These are phyloP conservation scores for Trypanosoma conorhini DNA, from an alignment of 208 protist species.

Conservation along the genomic window DNA sequence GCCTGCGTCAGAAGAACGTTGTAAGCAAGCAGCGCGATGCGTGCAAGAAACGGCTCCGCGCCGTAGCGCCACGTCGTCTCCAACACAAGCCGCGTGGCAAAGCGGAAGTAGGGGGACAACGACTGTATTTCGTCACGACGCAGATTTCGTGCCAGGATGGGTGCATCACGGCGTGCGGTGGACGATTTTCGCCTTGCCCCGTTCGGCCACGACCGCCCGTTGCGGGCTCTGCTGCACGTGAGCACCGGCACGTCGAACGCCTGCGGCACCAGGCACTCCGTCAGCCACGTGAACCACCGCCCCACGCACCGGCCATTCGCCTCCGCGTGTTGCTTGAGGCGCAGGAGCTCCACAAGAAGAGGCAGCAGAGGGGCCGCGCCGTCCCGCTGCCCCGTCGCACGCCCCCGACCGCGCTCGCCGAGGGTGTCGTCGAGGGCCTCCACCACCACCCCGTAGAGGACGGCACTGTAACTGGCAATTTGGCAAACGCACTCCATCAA, in stretches of 20 bases:
- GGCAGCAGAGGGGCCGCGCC: slow-evolving; percentile 44
- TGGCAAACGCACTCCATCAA: slow-evolving; percentile 71
- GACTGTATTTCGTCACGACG: slow-evolving; percentile 56
- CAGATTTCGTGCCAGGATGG: slow-evolving; percentile 61
- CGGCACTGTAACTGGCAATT: slow-evolving; percentile 59
- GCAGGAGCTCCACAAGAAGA: slow-evolving; percentile 55
- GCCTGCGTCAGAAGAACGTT: slow-evolving; percentile 60
- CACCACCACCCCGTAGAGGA: slow-evolving; percentile 71
- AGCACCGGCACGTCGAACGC: slow-evolving; percentile 71
- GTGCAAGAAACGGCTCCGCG: slow-evolving; percentile 55
- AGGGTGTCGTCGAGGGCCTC: slow-evolving; percentile 31
- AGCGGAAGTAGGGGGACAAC: slow-evolving; percentile 79
- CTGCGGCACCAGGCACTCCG: slow-evolving; percentile 53
- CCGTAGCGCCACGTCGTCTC: slow-evolving; percentile 69
- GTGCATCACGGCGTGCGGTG: slow-evolving; percentile 18
- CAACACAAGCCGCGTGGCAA: slow-evolving; percentile 58
- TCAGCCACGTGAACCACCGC: slow-evolving; percentile 68
- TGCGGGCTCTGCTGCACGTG: slow-evolving; percentile 40
- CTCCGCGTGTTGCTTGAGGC: slow-evolving; percentile 56
- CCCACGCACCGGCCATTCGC: slow-evolving; percentile 51
- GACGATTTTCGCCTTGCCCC: slow-evolving; percentile 6
- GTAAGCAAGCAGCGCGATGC: slow-evolving; percentile 61
- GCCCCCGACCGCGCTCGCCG: slow-evolving; percentile 5
- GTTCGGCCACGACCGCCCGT: slow-evolving; percentile 11
- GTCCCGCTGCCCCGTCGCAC: slow-evolving; percentile 16